Percentiles rank a stretch among this genome's conserved stretches.
phyloP scores from a whole-genome alignment of 202 grass and related monocot species.

The Schoenoplectus triqueter region DNA sequence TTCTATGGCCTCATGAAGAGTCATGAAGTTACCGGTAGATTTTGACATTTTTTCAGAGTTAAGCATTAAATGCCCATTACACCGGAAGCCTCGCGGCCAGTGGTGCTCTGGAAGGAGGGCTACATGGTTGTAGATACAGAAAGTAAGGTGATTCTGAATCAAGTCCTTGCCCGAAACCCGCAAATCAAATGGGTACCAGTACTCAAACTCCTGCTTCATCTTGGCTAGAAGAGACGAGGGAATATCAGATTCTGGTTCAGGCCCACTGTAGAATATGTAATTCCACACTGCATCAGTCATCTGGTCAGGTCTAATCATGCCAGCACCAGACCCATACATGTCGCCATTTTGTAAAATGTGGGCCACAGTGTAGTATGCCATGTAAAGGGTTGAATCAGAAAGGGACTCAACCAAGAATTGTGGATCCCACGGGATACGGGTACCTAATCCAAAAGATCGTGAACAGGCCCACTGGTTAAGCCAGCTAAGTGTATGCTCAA shows the following conservation, averaged over 20 bases:
- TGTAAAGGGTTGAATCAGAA: slow-evolving; percentile 91
- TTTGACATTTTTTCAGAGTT: slow-evolving; percentile 84
- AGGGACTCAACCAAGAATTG: slow-evolving; percentile 86
- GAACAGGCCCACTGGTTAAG: slow-evolving; percentile 91
- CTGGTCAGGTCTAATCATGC: slow-evolving; percentile 56
- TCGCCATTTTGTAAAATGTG: slow-evolving; percentile 80
- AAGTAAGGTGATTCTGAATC: slow-evolving; percentile 78
- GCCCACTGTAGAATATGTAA: slow-evolving; percentile 58
- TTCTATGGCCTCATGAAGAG: slow-evolving; percentile 57
- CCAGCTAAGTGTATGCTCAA: slow-evolving; percentile 83
- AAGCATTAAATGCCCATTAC: slow-evolving; percentile 80
- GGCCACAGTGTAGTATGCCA: slow-evolving; percentile 78
- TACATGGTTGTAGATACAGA: slow-evolving; percentile 72
- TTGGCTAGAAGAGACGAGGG: slow-evolving; percentile 48
- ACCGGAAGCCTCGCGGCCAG: slow-evolving; percentile 70
- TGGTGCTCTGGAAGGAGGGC: slow-evolving; percentile 57
- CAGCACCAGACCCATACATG: slow-evolving; percentile 62
- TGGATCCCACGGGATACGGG: slow-evolving; percentile 83
- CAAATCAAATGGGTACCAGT: slow-evolving; percentile 80
- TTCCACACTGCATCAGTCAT: slow-evolving; percentile 81
- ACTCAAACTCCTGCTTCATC: slow-evolving; percentile 75
- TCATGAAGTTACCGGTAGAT: slow-evolving; percentile 74
- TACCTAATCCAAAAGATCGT: slow-evolving; percentile 78
- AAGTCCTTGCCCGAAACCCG: slow-evolving; percentile 74
- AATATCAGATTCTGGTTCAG: slow-evolving; percentile 52